Base-by-base conservation (phyloP, 176 grass and related monocot genomes). In the Rhipidocladum racemiflorum region DNA sequence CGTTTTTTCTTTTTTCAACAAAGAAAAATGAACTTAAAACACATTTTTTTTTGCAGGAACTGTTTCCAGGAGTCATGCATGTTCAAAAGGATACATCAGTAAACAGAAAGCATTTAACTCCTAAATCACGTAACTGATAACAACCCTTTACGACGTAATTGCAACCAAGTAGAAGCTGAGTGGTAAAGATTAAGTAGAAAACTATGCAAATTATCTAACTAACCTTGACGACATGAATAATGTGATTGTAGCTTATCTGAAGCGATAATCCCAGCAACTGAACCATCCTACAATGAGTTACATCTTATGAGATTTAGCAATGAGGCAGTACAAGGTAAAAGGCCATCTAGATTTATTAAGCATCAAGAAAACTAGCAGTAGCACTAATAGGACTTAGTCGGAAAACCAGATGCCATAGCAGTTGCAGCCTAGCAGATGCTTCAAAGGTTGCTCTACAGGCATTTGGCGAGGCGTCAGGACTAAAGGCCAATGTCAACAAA, bases 211-310 rank as follows among this genome's bases (percentile, higher is more conserved):
- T 35, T 64, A 83, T 38, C 21, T 28, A 55, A 83, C 73, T 34
- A 7, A 87, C 79, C 72, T 82, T 29, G 28, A 55, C 4, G 2
- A 64, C 16, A 28, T 28, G 17, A 23, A 79, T 57, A n/a, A 65
- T 60, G 21, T 72, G 67, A 30, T 59, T 72, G 46, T 75, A 48
- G 48, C 27, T 83, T 72, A 71, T 49, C 70, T 49, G 51, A 4
- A 45, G 74, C 3, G 13, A 29, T 1, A 18, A 45, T 20, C 30
- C 32, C 56, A 28, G 67, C 14, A 83, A 46, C 59, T 24, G 81
- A 59, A 17, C 15, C 40, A 84, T 16, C 87, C 87, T 88, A 49
- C 68, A 84, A 67, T 25, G 15, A 73, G 23, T 79, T 23, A 50
- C 15, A 48, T 44, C 48, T 54, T 32, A 56, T 23, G 0, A 65